Evolutionary conservation across 2,329 filamentous ascomycete species (phyloP).

Genomic region (Colletotrichum sojae): DNA sequence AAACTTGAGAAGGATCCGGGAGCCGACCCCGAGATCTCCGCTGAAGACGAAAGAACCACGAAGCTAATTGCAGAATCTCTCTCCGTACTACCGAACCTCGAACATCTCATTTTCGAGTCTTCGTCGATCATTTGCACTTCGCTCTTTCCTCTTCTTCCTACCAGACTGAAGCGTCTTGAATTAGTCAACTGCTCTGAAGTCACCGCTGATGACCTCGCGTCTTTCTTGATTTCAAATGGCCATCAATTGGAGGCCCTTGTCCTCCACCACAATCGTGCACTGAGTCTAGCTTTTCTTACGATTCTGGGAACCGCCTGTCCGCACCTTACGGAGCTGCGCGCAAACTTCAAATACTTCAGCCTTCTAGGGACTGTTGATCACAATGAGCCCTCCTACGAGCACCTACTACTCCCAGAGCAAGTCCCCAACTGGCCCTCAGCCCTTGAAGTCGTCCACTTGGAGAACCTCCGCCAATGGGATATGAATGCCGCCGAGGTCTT

Average conservation of each 20-base stretch:
- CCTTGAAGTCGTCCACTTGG: slow-evolving; percentile 80
- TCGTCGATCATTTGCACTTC: slow-evolving; percentile 79
- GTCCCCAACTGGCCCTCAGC: slow-evolving; percentile 83
- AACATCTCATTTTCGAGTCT: slow-evolving; percentile 79
- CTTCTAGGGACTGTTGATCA: slow-evolving; percentile 78
- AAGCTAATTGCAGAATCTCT: slow-evolving; percentile 62
- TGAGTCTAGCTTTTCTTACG: slow-evolving; percentile 82
- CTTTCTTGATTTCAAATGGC: slow-evolving; percentile 79
- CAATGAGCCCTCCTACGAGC: slow-evolving; percentile 81
- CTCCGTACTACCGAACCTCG: slow-evolving; percentile 71
- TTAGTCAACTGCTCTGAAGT: slow-evolving; percentile 86
- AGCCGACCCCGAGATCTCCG: slow-evolving; percentile 58
- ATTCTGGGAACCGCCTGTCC: slow-evolving; percentile 78
- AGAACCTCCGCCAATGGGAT: slow-evolving; percentile 83
- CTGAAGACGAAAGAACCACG: slow-evolving; percentile 49
- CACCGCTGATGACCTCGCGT: slow-evolving; percentile 74
- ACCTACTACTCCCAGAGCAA: slow-evolving; percentile 74
- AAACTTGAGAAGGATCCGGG: slow-evolving; percentile 53
- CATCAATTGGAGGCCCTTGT: slow-evolving; percentile 75
- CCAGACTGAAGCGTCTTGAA: slow-evolving; percentile 75
- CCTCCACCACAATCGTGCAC: slow-evolving; percentile 83
- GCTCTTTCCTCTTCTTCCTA: slow-evolving; percentile 79
- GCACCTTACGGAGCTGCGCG: slow-evolving; percentile 76
- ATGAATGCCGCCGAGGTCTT: slow-evolving; percentile 79
- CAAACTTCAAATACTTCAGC: slow-evolving; percentile 86